Evolutionary conservation across 2,329 filamentous ascomycete genomes (phyloP).

Genomic region (Epichloe gansuensis): DNA sequence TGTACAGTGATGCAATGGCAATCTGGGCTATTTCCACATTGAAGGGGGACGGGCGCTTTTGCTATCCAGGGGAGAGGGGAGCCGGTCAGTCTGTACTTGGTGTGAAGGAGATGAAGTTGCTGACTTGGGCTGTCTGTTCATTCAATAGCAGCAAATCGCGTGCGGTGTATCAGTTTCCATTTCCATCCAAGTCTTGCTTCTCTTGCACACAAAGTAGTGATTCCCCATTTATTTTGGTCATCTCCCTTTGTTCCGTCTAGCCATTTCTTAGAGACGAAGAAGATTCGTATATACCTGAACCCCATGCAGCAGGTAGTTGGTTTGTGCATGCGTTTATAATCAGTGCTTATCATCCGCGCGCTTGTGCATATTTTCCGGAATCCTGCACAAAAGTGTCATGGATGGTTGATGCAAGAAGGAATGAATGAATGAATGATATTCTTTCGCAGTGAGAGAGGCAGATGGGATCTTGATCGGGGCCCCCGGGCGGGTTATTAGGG

Average conservation of each 20-base stretch:
- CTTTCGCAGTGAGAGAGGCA: too few relatives aligned
- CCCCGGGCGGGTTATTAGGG: not conserved
- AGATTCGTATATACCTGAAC: too few relatives aligned
- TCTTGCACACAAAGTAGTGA: not conserved
- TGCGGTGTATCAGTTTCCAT: not conserved
- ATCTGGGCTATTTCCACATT: not conserved
- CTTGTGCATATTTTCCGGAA: too few relatives aligned
- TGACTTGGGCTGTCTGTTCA: not conserved
- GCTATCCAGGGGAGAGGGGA: not conserved
- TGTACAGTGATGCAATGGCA: not conserved
- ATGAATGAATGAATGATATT: too few relatives aligned
- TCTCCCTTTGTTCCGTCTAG: not conserved
- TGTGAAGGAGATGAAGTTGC: not conserved
- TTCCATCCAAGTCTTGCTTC: not conserved
- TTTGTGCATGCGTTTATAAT: too few relatives aligned
- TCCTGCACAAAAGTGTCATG: too few relatives aligned
- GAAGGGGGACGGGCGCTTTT: not conserved
- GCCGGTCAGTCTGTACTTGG: not conserved
- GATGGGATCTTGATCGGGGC: too few relatives aligned
- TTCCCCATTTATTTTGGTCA: not conserved
- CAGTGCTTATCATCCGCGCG: too few relatives aligned
- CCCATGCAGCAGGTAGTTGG: too few relatives aligned
- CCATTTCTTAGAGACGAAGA: not conserved
- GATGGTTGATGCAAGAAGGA: too few relatives aligned
- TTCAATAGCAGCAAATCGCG: not conserved